Evolutionary conservation across 2,329 filamentous ascomycete genomes (phyloP), one percentile per base, ranked within the genome.

Genomic region (Achaetomium macrosporum): DNA sequence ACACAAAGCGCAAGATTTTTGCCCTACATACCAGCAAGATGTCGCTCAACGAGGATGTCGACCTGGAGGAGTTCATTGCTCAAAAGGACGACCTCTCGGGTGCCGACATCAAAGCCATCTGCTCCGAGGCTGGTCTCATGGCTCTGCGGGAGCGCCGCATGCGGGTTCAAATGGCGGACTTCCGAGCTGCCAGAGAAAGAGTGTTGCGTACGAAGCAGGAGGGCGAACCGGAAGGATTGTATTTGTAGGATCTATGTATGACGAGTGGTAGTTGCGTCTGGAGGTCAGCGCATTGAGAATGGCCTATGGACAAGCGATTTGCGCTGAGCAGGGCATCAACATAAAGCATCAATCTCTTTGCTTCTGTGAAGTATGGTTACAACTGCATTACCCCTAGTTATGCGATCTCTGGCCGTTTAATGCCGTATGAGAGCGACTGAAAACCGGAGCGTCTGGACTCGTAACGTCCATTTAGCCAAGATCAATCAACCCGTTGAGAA

Each of bases 111-210:
- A 95, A 97, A 74, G 93, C 93, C 44, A 99, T 99, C 65, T 99
- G 93, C 74, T 96, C 91, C 30, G 93, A 99, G 70, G 92, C 93
- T 41, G 93, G 93, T 71, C 76, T 99, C 67, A 84, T 97, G 82
- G 93, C 93, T 17, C 77, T 99, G 58, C 83, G 93, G 63, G 93
- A 99, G 76, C 82, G 93, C 59, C 85, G 93, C 67, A 99, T 99
- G 93, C 84, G 92, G 51, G 93, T 99, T 54, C 92, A 97, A 73
- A 99, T 99, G 93, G 89, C 91, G 8, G 93, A 99, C 72, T 99
- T 99, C 79, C 79, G 93, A 51, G 80, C 90, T 52, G 93, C 93
- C 20, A 82, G 92, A 64, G 93, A 99, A 74, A 85, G 90, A 61
- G 95, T 99, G 58, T 79, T 99, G 71, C 95, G 95, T 76, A 99